These are phyloP conservation scores for Papilionanthe hybrid DNA, from an alignment of 116 monocot species.

Conservation along the genomic window DNA sequence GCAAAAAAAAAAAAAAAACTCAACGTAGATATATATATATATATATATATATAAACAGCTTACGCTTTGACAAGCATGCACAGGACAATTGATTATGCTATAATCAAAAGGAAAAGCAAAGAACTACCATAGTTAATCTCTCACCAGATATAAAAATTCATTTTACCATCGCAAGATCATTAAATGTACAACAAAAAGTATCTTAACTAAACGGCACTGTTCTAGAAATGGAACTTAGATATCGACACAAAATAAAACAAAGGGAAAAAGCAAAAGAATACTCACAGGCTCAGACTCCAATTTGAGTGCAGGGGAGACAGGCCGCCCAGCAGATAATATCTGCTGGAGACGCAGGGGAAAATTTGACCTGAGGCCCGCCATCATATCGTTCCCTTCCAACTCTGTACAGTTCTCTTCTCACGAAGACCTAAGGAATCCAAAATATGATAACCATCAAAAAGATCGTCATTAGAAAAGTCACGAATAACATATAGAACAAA, in stretches of 20 bases:
- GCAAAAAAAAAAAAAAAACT: no score
- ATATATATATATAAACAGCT: not conserved
- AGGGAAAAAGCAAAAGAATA: not conserved
- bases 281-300: slow-evolving; percentile 92
- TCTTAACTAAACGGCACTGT: not conserved
- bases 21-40: no score
- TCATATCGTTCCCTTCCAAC: slow-evolving; percentile 25
- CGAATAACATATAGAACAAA: not conserved
- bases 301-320: slow-evolving; percentile 67
- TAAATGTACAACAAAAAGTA: not conserved
- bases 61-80: not conserved
- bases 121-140: not conserved
- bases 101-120: not conserved
- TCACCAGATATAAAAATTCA: not conserved
- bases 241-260: slow-evolving; percentile 1
- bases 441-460: not conserved
- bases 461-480: not conserved
- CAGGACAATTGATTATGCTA: not conserved
- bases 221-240: not conserved
- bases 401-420: not conserved
- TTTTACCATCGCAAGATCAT: not conserved
- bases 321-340: slow-evolving; percentile 71
- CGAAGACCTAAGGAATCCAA: slow-evolving; percentile 3
- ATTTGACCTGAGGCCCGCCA: slow-evolving; percentile 69
- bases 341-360: slow-evolving; percentile 89